Evolutionary conservation across 2,329 filamentous ascomycete species (phyloP).

Genomic region (Incumbomyces lentus): DNA sequence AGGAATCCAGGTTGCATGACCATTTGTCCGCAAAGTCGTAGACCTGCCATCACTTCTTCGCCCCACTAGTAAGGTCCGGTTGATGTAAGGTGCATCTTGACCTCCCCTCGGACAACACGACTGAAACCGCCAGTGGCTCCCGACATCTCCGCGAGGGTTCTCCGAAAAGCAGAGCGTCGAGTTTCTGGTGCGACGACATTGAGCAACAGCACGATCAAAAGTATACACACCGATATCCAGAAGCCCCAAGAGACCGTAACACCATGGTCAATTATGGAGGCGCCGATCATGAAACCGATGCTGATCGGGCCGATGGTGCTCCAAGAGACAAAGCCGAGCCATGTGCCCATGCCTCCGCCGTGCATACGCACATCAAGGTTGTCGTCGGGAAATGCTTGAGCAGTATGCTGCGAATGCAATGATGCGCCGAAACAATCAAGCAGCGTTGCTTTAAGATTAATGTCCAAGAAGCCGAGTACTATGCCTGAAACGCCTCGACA

Average conservation of each 20-base stretch:
- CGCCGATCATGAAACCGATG: constrained; percentile 62
- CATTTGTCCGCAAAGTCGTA: constrained; percentile 59
- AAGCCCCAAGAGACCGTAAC: constrained; percentile 63
- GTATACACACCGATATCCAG: constrained; percentile 59
- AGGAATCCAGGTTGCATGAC: constrained; percentile 62
- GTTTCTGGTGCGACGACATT: constrained; percentile 65
- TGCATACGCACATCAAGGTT: constrained; percentile 60
- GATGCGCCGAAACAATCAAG: constrained; percentile 69
- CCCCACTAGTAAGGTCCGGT: constrained; percentile 68
- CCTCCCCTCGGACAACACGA: constrained; percentile 58
- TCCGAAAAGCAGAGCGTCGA: constrained; percentile 56
- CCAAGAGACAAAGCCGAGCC: constrained; percentile 70
- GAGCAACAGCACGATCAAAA: constrained; percentile 54
- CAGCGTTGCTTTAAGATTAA: constrained; percentile 63
- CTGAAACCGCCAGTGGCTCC: constrained; percentile 19
- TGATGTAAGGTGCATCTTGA: constrained; percentile 64
- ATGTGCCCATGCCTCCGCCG: constrained; percentile 69
- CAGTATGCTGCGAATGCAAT: constrained; percentile 48
- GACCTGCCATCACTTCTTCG: constrained; percentile 62
- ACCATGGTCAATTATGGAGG: constrained; percentile 52
- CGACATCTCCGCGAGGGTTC: constrained; percentile 54
- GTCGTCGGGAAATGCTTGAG: constrained; percentile 57
- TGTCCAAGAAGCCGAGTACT: constrained; percentile 62
- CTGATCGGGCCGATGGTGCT: constrained; percentile 63
- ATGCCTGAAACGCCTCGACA: constrained; percentile 57